Conservation (phyloP, 768 basidiomycete genomes). For the Macrolepiota fuliginosa region DNA sequence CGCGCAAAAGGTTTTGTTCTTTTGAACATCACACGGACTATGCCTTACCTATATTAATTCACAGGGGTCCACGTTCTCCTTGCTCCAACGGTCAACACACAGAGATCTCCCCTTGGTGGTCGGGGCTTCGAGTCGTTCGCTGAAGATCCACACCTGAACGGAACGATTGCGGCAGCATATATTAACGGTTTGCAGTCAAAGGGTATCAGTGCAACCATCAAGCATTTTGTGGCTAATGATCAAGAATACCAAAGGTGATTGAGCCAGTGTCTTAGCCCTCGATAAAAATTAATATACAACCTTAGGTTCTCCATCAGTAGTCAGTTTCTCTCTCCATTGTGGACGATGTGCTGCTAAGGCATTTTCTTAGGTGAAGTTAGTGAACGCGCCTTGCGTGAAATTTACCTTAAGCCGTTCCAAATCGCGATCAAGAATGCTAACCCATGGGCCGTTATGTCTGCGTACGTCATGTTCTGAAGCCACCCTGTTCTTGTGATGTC, state of each 20-base stretch:
- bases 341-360: background rate
- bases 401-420: slow-evolving; percentile 64
- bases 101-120: slow-evolving; percentile 55
- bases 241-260: slow-evolving; percentile 53
- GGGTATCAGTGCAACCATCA: slow-evolving; percentile 59
- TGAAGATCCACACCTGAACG: slow-evolving; percentile 58
- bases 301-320: slow-evolving; percentile 44
- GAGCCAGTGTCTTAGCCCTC: background rate
- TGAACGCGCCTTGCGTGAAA: slow-evolving; percentile 61
- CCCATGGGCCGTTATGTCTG: slow-evolving; percentile 60
- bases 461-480: slow-evolving; percentile 29
- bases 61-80: slow-evolving; percentile 46
- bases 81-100: slow-evolving; percentile 66
- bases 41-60: background rate
- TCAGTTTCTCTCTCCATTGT: slow-evolving; percentile 19
- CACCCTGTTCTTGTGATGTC: too few relatives aligned
- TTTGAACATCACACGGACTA: background rate
- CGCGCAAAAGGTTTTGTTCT: slow-evolving; percentile 39
- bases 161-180: slow-evolving; percentile 56
- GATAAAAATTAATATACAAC: background rate
- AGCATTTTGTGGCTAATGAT: slow-evolving; percentile 64
- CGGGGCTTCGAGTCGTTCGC: slow-evolving; percentile 63
- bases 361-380: slow-evolving; percentile 39
- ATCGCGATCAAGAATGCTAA: slow-evolving; percentile 53
- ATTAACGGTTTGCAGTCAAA: slow-evolving; percentile 60